Evolutionary conservation across 495 filamentous ascomycete species (phyloP).

Genomic region (Opeltia flavorubescens): DNA sequence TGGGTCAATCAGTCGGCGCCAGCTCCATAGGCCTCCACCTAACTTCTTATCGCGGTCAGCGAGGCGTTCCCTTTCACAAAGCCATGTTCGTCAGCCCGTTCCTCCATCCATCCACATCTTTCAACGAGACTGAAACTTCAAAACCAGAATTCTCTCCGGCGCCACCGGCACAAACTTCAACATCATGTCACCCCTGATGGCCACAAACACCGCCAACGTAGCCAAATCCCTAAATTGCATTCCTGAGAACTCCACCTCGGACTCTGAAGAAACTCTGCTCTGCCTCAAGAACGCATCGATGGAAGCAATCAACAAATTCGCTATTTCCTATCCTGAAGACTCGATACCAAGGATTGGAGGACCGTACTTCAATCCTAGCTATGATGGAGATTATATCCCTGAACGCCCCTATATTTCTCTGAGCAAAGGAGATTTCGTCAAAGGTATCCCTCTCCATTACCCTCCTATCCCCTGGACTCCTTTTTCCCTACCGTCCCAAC

Average conservation of each 20-base stretch:
- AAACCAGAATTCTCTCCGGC: constrained; percentile 31
- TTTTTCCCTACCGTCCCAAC: too few species aligned
- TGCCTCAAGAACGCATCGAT: constrained; percentile 22
- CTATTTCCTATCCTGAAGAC: constrained; percentile 12
- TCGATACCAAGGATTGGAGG: constrained; percentile 20
- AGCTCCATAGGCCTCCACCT: constrained; percentile 28
- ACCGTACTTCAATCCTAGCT: constrained; percentile 21
- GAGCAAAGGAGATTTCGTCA: constrained; percentile 21
- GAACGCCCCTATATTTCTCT: constrained; percentile 24
- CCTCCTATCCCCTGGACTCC: too few species aligned
- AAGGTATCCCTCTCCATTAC: constrained; percentile 5
- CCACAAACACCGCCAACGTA: constrained; percentile 22
- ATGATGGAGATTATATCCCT: constrained; percentile 27
- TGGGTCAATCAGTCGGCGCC: constrained; percentile 22
- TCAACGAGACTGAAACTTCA: background rate
- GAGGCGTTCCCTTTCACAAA: constrained; percentile 23
- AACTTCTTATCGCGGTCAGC: constrained; percentile 23
- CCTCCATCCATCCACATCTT: background rate
- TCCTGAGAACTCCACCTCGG: constrained; percentile 1
- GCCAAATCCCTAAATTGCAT: constrained; percentile 15
- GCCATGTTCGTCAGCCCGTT: constrained; percentile 15
- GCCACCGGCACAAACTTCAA: constrained; percentile 29
- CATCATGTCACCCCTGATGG: constrained; percentile 21
- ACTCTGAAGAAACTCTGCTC: constrained; percentile 17
- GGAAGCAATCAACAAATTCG: constrained; percentile 18